Conservation (phyloP, 2,329 filamentous ascomycete species). For the Colletotrichum caudatum region DNA sequence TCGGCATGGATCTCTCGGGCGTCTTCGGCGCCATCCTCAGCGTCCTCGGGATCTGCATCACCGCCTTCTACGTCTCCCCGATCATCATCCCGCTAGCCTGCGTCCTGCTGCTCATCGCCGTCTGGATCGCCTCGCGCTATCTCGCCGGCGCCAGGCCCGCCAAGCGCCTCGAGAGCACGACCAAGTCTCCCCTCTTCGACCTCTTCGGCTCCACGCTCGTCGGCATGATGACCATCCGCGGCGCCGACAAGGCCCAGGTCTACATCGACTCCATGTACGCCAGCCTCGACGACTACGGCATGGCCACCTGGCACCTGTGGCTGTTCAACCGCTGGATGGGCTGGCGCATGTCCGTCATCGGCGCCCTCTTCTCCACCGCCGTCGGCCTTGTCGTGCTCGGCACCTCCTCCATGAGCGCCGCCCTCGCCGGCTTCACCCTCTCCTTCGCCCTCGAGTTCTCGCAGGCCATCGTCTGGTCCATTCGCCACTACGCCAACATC, state of each 20-base stretch:
- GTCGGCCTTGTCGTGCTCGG: constrained; percentile 74
- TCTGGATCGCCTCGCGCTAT: constrained; percentile 71
- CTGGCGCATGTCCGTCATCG: constrained; percentile 77
- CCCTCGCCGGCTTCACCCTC: constrained; percentile 80
- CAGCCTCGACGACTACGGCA: constrained; percentile 75
- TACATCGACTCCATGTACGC: constrained; percentile 78
- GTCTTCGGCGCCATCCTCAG: constrained; percentile 70
- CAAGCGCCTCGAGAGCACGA: constrained; percentile 81
- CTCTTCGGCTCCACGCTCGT: constrained; percentile 79
- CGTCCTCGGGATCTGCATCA: constrained; percentile 74
- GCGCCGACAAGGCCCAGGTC: constrained; percentile 75
- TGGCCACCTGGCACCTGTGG: constrained; percentile 75
- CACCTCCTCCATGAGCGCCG: constrained; percentile 71
- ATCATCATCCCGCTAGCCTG: constrained; percentile 73
- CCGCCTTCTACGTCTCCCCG: constrained; percentile 75
- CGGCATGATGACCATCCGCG: constrained; percentile 80
- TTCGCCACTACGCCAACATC: constrained; percentile 76
- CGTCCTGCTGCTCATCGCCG: constrained; percentile 67
- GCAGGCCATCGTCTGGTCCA: constrained; percentile 71
- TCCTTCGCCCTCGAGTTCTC: constrained; percentile 80
- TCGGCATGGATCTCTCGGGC: constrained; percentile 73
- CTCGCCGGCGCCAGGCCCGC: constrained; percentile 78
- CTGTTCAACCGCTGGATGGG: constrained; percentile 83
- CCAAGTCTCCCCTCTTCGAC: constrained; percentile 84
- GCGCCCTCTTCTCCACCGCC: constrained; percentile 74